Base-by-base conservation (phyloP, 2,329 filamentous ascomycete genomes). In the Colletotrichum sansevieriae region DNA sequence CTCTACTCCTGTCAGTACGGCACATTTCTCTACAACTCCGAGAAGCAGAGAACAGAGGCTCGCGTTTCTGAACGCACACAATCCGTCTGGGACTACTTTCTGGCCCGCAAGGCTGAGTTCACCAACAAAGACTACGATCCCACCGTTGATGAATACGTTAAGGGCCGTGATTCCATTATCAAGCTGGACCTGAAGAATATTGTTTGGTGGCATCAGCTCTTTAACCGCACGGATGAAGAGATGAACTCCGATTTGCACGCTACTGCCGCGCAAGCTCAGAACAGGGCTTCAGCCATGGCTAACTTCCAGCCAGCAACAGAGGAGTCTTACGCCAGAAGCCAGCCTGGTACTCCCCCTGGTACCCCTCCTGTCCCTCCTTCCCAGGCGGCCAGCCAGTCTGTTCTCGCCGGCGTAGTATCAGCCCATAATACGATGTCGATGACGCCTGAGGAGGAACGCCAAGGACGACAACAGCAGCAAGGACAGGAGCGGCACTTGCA, bases 1-100 rank as follows among this genome's bases (percentile, higher is more conserved):
- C 87, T 97, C 1, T 95, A 98, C 77, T 95, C 95, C 0, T 97
- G 95, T 73, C 96, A 99, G 77, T 99, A 98, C 72, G 96, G 96
- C 52, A 98, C 95, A 0, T 99, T 99, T 77, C 85, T 99, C 5
- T 97, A 93, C 80, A 98, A 99, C 81, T 97, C 90, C 64, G 96
- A 99, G 78, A 96, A 94, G 75, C 92, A 97, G 75, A 90, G 96
- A 3, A 83, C 88, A 15, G 92, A 96, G 49, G 87, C 88, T 22
- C 85, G 84, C 33, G 90, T 92, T 1, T 83, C 84, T 44, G 90
- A 94, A 74, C 86, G 88, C 62, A 97, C 94, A 3, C 87, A 92
- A 3, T 97, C 93, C 22, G 96, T 98, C 1, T 99, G 96, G 96
- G 92, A 96, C 73, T 98, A 98, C 77, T 98, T 99, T 79, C 83